Base-by-base conservation (phyloP, 164 flowering plant species). In the Piper longum region DNA sequence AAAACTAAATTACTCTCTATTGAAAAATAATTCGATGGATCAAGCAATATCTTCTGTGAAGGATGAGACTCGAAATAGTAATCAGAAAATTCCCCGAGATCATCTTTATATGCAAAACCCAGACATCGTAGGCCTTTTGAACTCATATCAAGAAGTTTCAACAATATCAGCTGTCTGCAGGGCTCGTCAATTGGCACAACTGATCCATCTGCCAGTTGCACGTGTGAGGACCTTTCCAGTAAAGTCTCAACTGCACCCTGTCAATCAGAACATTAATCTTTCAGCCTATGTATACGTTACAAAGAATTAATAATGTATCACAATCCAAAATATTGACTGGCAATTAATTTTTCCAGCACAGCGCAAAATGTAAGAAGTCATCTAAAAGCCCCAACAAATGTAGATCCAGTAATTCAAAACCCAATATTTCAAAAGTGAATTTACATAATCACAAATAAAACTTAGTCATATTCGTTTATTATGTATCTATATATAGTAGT, bases 221-320 rank as follows among this genome's bases (percentile, higher is more conserved):
- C 91, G 51, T 79, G 77, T 43, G 83, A 80, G 70, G 85, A 80
- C 44, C 96, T 87, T 72, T 91, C 98, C 76, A 91, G 39, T 52
- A 91, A 41, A 75, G 78, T 83, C 85, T 91, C 98, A 55, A 87
- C 88, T 43, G 96, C 96, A 71, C 98, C 96, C 98, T 91, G 80
- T 51, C 70, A 63, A 67, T 54, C 16, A 43, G 40, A 63, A 60
- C 4, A 48, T 48, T 48, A 2, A 5, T 5, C 3, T 48, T 9
- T 9, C 52, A 48, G 12, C 52, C 52, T 48, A 26, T 1, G 36
- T 26, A 26, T 26, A 26, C 36, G 36, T 26, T 26, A 26, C 36
- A 26, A 26, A 26, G 36, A 26, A 26, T 26, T 26, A 26, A 26
- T 26, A 26, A 26, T 26, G 1, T 26, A 26, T 26, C 36, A 26